Base-by-base conservation (phyloP, 768 basidiomycete species). In the Phanerodontia chrysosporium region DNA sequence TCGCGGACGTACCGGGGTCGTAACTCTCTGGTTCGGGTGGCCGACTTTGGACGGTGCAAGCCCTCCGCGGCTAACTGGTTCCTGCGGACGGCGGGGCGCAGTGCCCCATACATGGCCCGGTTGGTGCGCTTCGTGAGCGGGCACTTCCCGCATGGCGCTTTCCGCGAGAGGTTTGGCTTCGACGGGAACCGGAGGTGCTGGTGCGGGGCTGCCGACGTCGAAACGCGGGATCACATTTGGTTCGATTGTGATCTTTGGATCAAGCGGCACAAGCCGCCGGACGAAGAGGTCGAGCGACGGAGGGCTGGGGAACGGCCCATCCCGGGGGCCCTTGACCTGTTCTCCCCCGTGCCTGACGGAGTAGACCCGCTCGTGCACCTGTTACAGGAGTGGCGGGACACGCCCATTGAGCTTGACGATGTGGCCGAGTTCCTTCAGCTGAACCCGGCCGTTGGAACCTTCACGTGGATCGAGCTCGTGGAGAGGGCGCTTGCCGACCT, bases 161-260 rank as follows among this genome's bases (percentile, higher is more conserved):
- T 52, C 35, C 58, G 58, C 4, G 49, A 58, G 44, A 4, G 51
- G 16, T 52, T 58, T 24, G 21, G 53, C 39, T 46, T 58, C 21
- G 51, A 58, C 4, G 58, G 58, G 8, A 29, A 25, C 18, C 51
- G 39, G 12, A 2, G 35, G 5, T 58, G 58, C 44, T 51, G 49
- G 49, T 58, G 58, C 51, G 58, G 58, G 14, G 12, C 24, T 16
- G 29, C 28, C 3, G 18, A 5, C 5, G 36, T 51, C 9, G 58
- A 58, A 24, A 5, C 49, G 6, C 35, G 58, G 14, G 51, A 58
- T 39, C 58, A 58, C 58, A 53, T 58, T 9, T 58, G 49, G 58
- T 58, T 52, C 42, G 58, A 58, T 35, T 58, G 58, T 51, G 36
- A 45, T 25, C 35, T 58, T 18, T 58, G 57, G 57, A 58, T 58